Percentiles rank a stretch among this genome's conserved stretches.
These are phyloP conservation scores for Mrakia blollopis DNA, from an alignment of 768 basidiomycete genomes.

Conservation along the genomic window DNA sequence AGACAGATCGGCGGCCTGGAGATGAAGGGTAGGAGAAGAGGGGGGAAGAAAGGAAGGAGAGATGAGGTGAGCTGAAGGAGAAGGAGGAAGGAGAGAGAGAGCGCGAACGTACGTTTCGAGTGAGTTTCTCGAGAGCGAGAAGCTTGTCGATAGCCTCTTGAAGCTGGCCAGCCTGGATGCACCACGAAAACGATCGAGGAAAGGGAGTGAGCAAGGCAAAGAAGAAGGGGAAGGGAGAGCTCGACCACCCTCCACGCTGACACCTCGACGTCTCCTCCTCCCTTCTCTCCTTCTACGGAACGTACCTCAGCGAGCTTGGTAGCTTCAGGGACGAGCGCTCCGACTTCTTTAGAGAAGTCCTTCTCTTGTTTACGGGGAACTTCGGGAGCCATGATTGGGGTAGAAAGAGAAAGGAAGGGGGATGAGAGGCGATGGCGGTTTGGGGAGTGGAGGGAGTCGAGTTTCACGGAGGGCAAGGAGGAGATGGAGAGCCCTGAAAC, in stretches of 20 bases:
- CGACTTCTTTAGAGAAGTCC: conserved; percentile 80
- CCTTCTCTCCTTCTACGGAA: neutral
- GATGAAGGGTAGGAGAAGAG: neutral
- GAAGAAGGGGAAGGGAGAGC: neutral
- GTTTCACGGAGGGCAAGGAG: neutral
- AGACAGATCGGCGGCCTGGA: conserved; percentile 79
- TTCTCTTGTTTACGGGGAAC: conserved; percentile 43
- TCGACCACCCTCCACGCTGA: conserved; percentile 15
- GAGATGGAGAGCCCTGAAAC: neutral
- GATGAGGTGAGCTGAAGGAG: conserved; percentile 4
- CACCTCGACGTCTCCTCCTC: neutral
- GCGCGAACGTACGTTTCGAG: conserved; percentile 68
- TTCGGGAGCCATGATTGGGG: conserved; percentile 24
- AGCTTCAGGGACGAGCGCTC: conserved; percentile 65
- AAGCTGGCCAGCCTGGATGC: conserved; percentile 64
- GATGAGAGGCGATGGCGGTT: neutral
- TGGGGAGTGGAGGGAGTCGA: neutral
- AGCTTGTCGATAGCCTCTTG: conserved; percentile 87
- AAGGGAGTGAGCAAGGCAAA: neutral
- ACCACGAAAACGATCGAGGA: neutral
- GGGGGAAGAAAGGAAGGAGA: neutral
- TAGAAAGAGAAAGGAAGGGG: neutral
- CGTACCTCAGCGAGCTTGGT: conserved; percentile 66
- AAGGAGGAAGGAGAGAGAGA: neutral
- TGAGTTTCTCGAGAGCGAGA: conserved; percentile 84